Base-by-base conservation (phyloP, 2,329 filamentous ascomycete species). In the Tympanopsis confertula region DNA sequence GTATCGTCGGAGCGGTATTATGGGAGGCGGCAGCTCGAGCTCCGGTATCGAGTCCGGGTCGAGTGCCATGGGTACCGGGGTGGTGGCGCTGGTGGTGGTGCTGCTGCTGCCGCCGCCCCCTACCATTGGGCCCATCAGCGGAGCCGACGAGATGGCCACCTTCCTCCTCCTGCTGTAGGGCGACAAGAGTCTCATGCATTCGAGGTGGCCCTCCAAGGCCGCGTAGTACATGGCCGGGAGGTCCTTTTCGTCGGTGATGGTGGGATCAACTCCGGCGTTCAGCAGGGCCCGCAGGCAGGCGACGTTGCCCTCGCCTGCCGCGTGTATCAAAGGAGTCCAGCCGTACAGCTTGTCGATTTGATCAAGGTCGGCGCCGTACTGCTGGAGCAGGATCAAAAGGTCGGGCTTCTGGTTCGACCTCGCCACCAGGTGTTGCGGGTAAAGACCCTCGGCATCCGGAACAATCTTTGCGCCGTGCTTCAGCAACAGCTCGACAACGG, bases 211-310 rank as follows among this genome's bases (percentile, higher is more conserved):
- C 62, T 98, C 91, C 91, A 91, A 98, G 0, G 87, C 89, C 13
- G 91, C 91, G 58, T 98, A 98, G 59, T 98, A 98, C 79, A 96
- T 87, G 19, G 91, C 88, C 2, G 88, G 86, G 3, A 96, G 70
- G 13, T 79, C 82, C 54, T 96, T 98, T 60, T 98, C 91, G 52
- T 98, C 91, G 32, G 86, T 63, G 39, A 87, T 83, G 45, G 79
- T 80, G 1, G 82, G 74, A 49, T 93, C 77, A 3, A 82, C 88
- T 5, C 83, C 82, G 44, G 83, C 76, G 38, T 86, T 76, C 10
- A 98, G 68, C 3, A 98, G 68, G 1, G 80, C 84, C 47, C 86
- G 75, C 32, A 98, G 66, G 51, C 88, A 95, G 19, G 83, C 78
- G 2, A 95, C 82, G 53, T 94, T 93, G 17, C 91, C 91, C 62